A percentile compares a stretch with the other conserved stretches of the same genome.
phyloP scores from a whole-genome alignment of 2,329 filamentous ascomycete species.

The Colletotrichum navitas region DNA sequence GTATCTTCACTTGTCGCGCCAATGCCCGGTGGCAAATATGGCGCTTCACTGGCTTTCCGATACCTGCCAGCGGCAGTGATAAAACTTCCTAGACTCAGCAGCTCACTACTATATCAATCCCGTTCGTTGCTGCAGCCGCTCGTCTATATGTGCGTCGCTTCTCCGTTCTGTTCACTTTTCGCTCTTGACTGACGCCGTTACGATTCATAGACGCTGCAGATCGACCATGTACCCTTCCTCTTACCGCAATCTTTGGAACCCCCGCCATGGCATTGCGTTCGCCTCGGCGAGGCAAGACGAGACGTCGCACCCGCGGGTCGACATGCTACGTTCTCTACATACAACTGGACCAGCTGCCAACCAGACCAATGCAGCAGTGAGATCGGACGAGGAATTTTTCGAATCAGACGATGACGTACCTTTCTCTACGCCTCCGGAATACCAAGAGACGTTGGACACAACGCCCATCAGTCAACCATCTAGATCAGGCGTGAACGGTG shows the following conservation, averaged over 20 bases:
- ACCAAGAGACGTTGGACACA: background rate
- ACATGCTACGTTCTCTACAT: constrained; percentile 28
- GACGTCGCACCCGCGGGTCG: constrained; percentile 26
- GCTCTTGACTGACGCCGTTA: background rate
- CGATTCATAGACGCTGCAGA: constrained; percentile 12
- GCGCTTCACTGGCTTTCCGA: constrained; percentile 49
- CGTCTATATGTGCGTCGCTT: constrained; percentile 9
- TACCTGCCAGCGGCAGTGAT: constrained; percentile 44
- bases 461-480: background rate
- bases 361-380: background rate
- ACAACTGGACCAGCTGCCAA: background rate
- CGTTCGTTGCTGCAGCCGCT: background rate
- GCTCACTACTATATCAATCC: background rate
- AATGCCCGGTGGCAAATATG: constrained; percentile 51
- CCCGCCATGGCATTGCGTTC: constrained; percentile 51
- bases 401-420: constrained; percentile 28
- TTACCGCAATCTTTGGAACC: constrained; percentile 51
- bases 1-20: constrained; percentile 44
- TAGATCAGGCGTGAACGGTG: background rate
- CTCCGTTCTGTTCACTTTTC: background rate
- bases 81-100: constrained; percentile 24
- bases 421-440: constrained; percentile 30
- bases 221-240: constrained; percentile 48
- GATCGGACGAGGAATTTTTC: background rate
- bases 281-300: constrained; percentile 37